These are phyloP conservation scores for Phoma sp. DNA, from an alignment of 2,329 filamentous ascomycete genomes.

Conservation along the genomic window DNA sequence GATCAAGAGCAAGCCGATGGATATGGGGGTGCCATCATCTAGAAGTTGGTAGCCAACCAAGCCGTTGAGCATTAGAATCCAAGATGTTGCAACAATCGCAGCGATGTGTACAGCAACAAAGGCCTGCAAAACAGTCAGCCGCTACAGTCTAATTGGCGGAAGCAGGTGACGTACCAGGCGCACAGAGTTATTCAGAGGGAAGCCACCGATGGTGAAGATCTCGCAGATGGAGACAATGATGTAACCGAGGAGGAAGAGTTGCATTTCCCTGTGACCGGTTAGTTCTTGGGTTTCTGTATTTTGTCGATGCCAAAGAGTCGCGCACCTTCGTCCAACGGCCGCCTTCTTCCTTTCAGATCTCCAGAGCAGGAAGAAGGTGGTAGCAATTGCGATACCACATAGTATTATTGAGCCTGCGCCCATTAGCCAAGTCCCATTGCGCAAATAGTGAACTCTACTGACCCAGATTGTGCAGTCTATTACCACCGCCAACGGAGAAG, in stretches of 20 bases:
- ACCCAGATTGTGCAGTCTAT: conserved; percentile 84
- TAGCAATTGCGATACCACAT: conserved; percentile 76
- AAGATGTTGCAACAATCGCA: conserved; percentile 84
- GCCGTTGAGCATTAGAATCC: conserved; percentile 91
- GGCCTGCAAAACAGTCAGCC: conserved; percentile 59
- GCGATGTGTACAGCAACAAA: conserved; percentile 93
- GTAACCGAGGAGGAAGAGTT: conserved; percentile 87
- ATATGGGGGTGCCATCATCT: conserved; percentile 89
- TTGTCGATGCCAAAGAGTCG: background rate
- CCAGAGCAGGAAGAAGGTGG: conserved; percentile 73
- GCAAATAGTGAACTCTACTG: conserved; percentile 45
- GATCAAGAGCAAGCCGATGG: conserved; percentile 74
- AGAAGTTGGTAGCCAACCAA: conserved; percentile 91
- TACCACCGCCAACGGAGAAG: conserved; percentile 71
- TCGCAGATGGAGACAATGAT: conserved; percentile 91
- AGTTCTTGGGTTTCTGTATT: conserved; percentile 18
- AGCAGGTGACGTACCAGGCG: conserved; percentile 68
- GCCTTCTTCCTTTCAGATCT: conserved; percentile 89
- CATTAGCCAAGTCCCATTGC: conserved; percentile 35
- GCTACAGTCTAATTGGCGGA: background rate
- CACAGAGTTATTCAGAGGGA: conserved; percentile 75
- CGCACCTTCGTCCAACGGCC: conserved; percentile 83
- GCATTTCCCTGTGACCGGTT: conserved; percentile 78
- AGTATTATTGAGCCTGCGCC: conserved; percentile 82
- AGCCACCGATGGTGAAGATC: conserved; percentile 92